phyloP scores from a whole-genome alignment of 1,139 yeast genomes.

The Trichomonascaceae sp. region DNA sequence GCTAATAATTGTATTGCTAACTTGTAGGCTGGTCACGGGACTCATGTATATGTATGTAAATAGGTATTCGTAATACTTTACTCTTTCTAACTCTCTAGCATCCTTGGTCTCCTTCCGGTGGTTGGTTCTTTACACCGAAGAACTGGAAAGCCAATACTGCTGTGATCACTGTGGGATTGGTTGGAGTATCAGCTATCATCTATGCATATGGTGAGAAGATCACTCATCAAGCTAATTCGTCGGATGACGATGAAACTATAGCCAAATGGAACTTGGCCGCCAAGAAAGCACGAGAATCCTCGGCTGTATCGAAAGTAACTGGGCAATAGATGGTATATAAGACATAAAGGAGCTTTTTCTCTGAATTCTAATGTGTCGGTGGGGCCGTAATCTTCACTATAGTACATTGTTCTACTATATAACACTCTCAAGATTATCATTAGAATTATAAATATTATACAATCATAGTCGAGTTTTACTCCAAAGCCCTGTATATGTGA shows the following conservation, averaged over 20 bases:
- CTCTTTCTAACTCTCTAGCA: constrained; percentile 15
- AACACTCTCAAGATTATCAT: not conserved
- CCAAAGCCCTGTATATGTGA: constrained; percentile 18
- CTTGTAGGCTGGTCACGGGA: constrained; percentile 9
- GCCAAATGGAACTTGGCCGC: constrained; percentile 37
- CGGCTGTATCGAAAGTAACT: constrained; percentile 25
- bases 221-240: constrained; percentile 26
- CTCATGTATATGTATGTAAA: constrained; percentile 10
- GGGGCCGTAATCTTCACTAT: too few relatives aligned
- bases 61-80: not conserved
- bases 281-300: constrained; percentile 31
- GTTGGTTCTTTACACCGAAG: constrained; percentile 41
- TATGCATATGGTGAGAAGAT: constrained; percentile 30
- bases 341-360: too few relatives aligned
- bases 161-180: constrained; percentile 30
- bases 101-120: constrained; percentile 38
- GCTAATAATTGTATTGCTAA: not conserved
- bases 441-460: not conserved
- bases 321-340: constrained; percentile 12
- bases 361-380: too few relatives aligned
- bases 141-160: constrained; percentile 37
- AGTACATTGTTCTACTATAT: too few relatives aligned
- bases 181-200: constrained; percentile 28
- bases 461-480: not conserved
- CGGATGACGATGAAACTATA: constrained; percentile 32